These are phyloP conservation scores for Marasmius tenuissimus DNA, from an alignment of 1,284 basidiomycete genomes.

Conservation along the genomic window DNA sequence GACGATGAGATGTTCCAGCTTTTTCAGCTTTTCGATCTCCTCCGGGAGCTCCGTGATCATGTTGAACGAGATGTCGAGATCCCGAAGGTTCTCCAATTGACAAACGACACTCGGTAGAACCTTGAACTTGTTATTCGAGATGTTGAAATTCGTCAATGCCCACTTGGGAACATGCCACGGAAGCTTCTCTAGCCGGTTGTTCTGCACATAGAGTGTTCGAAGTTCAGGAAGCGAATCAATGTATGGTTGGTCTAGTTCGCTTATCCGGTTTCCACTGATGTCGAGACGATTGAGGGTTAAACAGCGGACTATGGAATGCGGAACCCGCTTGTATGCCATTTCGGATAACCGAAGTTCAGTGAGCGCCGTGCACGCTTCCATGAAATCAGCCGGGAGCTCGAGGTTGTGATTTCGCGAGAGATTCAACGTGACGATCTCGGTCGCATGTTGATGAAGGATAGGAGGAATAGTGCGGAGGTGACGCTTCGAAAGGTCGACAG, in stretches of 20 bases:
- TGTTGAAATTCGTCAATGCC: constrained; percentile 80
- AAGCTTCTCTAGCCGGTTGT: constrained; percentile 89
- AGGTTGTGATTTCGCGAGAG: constrained; percentile 95
- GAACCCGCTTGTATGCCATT: constrained; percentile 95
- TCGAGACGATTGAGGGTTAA: constrained; percentile 82
- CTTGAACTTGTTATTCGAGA: constrained; percentile 96
- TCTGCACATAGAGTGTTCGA: constrained; percentile 79
- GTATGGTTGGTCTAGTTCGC: constrained; percentile 84
- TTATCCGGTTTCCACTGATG: constrained; percentile 91
- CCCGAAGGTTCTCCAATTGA: constrained; percentile 72
- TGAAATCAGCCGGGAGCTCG: constrained; percentile 96
- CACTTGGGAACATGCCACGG: constrained; percentile 83
- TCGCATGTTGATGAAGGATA: constrained; percentile 84
- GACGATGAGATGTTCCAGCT: constrained; percentile 78
- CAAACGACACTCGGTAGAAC: constrained; percentile 78
- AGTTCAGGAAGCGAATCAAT: constrained; percentile 81
- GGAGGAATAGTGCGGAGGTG: constrained; percentile 92
- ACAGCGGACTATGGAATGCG: constrained; percentile 80
- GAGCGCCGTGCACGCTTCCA: constrained; percentile 85
- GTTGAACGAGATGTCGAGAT: constrained; percentile 97
- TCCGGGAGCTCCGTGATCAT: constrained; percentile 82
- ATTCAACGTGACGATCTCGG: constrained; percentile 85
- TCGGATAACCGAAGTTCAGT: constrained; percentile 88
- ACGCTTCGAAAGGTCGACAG: constrained; percentile 83
- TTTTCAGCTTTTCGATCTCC: constrained; percentile 71